A percentile compares a stretch with the other conserved stretches of the same genome.
Evolutionary conservation across 2,329 filamentous ascomycete genomes (phyloP).

Genomic region (Leptodontidium sp.): DNA sequence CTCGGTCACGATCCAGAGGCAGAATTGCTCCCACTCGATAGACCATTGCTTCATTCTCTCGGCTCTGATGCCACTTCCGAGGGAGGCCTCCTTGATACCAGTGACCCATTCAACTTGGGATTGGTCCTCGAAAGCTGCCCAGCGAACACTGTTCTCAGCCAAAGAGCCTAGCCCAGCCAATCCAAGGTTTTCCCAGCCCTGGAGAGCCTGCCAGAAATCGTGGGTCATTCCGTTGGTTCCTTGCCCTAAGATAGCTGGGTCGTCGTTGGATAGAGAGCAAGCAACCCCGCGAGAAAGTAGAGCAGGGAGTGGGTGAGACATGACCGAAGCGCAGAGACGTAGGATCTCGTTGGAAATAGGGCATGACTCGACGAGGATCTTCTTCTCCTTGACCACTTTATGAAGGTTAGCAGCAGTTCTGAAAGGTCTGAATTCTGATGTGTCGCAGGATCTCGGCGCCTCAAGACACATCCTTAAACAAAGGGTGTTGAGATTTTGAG

Average conservation of each 20-base stretch:
- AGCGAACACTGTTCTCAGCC: slow-evolving; percentile 91
- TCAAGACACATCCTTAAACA: background rate
- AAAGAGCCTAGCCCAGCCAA: slow-evolving; percentile 85
- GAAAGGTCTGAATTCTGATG: too few species aligned
- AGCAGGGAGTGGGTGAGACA: slow-evolving; percentile 82
- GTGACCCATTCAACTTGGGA: slow-evolving; percentile 72
- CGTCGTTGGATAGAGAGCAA: slow-evolving; percentile 88
- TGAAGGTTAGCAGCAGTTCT: background rate
- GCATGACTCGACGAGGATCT: slow-evolving; percentile 88
- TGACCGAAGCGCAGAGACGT: slow-evolving; percentile 77
- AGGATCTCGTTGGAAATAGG: slow-evolving; percentile 92
- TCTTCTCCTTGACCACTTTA: slow-evolving; percentile 79
- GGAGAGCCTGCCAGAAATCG: slow-evolving; percentile 93
- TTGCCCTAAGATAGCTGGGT: slow-evolving; percentile 88
- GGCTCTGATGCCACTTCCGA: slow-evolving; percentile 76
- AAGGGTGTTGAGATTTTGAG: background rate
- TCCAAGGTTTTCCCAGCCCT: slow-evolving; percentile 91
- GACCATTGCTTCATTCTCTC: slow-evolving; percentile 80
- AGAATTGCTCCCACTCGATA: slow-evolving; percentile 87
- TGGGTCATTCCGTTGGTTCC: slow-evolving; percentile 84
- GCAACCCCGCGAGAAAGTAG: slow-evolving; percentile 85
- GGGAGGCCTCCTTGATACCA: slow-evolving; percentile 76
- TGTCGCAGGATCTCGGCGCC: background rate
- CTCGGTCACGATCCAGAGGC: slow-evolving; percentile 86
- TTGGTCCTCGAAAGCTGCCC: slow-evolving; percentile 89